Conservation (phyloP, 164 flowering plant genomes). For the Stephania japonica region DNA sequence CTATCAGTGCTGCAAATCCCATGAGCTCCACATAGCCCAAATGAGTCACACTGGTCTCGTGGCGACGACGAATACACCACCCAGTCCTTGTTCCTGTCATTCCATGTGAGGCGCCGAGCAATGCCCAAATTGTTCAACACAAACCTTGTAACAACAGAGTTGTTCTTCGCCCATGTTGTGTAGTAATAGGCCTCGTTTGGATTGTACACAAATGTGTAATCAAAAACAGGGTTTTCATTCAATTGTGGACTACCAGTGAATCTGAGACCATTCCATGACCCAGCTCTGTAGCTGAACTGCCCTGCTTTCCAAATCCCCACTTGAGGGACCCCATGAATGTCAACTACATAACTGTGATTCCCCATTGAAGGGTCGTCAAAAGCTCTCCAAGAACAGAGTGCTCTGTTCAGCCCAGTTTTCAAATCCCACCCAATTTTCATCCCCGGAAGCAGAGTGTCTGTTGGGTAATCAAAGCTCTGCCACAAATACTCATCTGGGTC, state of each 20-base stretch:
- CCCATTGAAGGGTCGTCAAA: constrained; percentile 33
- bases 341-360: constrained; percentile 14
- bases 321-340: constrained; percentile 24
- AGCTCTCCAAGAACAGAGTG: constrained; percentile 35
- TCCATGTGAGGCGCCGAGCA: constrained; percentile 6
- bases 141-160: constrained; percentile 10
- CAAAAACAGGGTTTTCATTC: constrained; percentile 5
- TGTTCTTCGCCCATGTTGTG: background rate
- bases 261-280: constrained; percentile 31
- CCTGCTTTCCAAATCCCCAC: constrained; percentile 10
- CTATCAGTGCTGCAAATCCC: background rate
- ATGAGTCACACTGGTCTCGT: constrained; percentile 14
- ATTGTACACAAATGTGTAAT: constrained; percentile 4
- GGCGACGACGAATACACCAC: background rate
- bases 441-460: constrained; percentile 29
- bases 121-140: constrained; percentile 8
- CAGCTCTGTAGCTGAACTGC: constrained; percentile 3
- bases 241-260: constrained; percentile 19
- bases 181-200: constrained; percentile 23
- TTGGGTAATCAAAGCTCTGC: constrained; percentile 45
- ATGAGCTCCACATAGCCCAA: background rate
- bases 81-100: constrained; percentile 5
- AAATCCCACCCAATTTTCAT: constrained; percentile 34
- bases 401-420: constrained; percentile 12
- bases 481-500: constrained; percentile 17